These are phyloP conservation scores for Potentilla sterilis DNA, from an alignment of 306 rosid genomes.

Conservation along the genomic window DNA sequence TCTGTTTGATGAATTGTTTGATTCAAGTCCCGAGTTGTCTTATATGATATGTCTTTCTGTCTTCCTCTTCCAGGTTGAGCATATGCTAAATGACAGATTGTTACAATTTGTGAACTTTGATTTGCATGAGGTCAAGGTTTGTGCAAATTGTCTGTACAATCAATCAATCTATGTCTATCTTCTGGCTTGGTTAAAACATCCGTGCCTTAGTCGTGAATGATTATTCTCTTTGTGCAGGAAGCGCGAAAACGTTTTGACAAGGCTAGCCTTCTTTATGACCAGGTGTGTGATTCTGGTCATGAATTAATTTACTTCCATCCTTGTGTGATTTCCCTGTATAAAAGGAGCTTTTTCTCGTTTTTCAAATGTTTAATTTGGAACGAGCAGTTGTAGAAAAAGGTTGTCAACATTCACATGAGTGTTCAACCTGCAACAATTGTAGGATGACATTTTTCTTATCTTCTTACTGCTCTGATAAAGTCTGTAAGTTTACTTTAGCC, in stretches of 20 bases:
- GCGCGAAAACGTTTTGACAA: slow-evolving; percentile 97
- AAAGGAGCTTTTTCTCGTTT: not conserved
- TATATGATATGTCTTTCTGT: slow-evolving; percentile 33
- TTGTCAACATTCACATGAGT: not conserved
- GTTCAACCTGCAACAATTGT: not conserved
- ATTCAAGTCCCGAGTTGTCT: slow-evolving; percentile 10
- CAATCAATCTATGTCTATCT: not conserved
- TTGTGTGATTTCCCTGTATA: slow-evolving; percentile 15
- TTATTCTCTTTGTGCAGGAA: slow-evolving; percentile 70
- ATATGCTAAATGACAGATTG: slow-evolving; percentile 95
- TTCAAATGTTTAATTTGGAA: not conserved
- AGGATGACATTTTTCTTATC: not conserved
- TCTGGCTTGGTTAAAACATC: not conserved
- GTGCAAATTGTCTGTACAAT: not conserved
- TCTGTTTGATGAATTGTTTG: not conserved
- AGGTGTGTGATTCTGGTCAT: slow-evolving; percentile 53
- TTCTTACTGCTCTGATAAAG: not conserved
- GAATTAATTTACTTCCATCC: slow-evolving; percentile 11
- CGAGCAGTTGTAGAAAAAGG: not conserved
- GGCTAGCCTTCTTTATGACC: slow-evolving; percentile 96
- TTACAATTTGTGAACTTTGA: slow-evolving; percentile 92
- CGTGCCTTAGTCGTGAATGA: slow-evolving; percentile 15
- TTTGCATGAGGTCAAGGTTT: slow-evolving; percentile 95
- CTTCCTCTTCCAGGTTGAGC: slow-evolving; percentile 71
- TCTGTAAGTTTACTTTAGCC: not conserved